Conservation (phyloP, 768 basidiomycete genomes). For the Tricholoma furcatifolium region DNA sequence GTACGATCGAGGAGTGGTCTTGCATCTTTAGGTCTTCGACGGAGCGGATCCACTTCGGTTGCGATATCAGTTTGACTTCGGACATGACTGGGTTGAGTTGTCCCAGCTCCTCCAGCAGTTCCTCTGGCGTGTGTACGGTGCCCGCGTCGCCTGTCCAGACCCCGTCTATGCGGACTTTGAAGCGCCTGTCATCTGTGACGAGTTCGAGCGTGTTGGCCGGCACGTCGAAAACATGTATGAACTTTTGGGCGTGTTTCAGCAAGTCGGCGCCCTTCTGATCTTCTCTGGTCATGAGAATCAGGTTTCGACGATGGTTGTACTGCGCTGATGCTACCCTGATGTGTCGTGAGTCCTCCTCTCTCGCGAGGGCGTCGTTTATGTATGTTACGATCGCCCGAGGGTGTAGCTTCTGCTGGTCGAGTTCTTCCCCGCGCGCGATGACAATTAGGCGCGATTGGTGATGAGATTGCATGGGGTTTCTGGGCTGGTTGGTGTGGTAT, state of each 20-base stretch:
- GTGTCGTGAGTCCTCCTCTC: conserved; percentile 3
- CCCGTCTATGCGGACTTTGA: too few relatives aligned
- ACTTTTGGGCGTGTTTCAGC: neutral
- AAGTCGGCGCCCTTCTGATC: conserved; percentile 20
- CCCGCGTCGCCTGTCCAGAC: neutral
- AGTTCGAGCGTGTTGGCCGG: conserved; percentile 7
- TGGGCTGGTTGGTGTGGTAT: conserved; percentile 13
- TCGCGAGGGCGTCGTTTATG: conserved; percentile 12
- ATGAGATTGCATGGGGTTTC: neutral
- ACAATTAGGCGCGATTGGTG: too few relatives aligned
- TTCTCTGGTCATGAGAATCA: conserved; percentile 14
- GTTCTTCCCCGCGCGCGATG: too few relatives aligned
- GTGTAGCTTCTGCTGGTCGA: neutral
- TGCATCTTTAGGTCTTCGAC: too few relatives aligned
- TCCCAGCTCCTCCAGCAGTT: too few relatives aligned
- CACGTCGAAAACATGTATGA: conserved; percentile 6
- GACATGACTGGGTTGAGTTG: conserved; percentile 3
- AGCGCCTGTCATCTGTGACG: conserved; percentile 19
- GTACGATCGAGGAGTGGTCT: too few relatives aligned
- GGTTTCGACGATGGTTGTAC: conserved; percentile 16
- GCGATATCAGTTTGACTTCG: neutral
- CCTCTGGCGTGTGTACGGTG: too few relatives aligned
- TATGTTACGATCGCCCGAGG: neutral
- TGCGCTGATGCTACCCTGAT: conserved; percentile 15
- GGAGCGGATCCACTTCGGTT: conserved; percentile 1